Conservation (phyloP, 2,329 filamentous ascomycete species). For the Colletotrichum acutatum region DNA sequence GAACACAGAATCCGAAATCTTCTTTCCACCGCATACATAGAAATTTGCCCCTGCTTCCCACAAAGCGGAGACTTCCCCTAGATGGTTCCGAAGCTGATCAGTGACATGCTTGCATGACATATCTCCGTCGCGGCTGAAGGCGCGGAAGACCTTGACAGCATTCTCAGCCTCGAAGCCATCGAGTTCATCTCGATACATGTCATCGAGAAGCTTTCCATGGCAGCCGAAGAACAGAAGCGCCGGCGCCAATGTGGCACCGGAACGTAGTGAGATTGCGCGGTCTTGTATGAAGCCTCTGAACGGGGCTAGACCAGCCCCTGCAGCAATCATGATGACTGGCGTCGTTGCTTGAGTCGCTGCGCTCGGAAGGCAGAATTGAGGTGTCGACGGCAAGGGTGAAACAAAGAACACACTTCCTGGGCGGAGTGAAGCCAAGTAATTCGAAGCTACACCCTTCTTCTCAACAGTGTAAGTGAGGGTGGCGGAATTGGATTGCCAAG, state of each 20-base stretch:
- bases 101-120: too few relatives aligned
- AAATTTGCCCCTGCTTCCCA: too few relatives aligned
- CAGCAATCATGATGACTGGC: constrained; percentile 62
- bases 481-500: too few relatives aligned
- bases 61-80: too few relatives aligned
- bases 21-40: too few relatives aligned
- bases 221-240: constrained; percentile 76
- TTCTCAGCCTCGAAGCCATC: too few relatives aligned
- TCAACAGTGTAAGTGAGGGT: constrained; percentile 12
- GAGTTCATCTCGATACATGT: too few relatives aligned
- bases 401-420: constrained; percentile 44
- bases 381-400: constrained; percentile 47
- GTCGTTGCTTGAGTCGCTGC: constrained; percentile 50
- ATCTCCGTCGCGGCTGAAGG: too few relatives aligned
- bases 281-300: constrained; percentile 74
- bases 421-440: too few relatives aligned
- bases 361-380: constrained; percentile 58
- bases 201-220: constrained; percentile 43
- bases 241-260: constrained; percentile 61
- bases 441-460: constrained; percentile 41
- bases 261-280: constrained; percentile 51
- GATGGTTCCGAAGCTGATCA: too few relatives aligned
- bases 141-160: too few relatives aligned
- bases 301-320: constrained; percentile 68
- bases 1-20: too few relatives aligned